A percentile compares a stretch with the other conserved stretches of the same genome.
Evolutionary conservation across 2,329 filamentous ascomycete species (phyloP).

Genomic region (Davidsoniella neocaledoniae): DNA sequence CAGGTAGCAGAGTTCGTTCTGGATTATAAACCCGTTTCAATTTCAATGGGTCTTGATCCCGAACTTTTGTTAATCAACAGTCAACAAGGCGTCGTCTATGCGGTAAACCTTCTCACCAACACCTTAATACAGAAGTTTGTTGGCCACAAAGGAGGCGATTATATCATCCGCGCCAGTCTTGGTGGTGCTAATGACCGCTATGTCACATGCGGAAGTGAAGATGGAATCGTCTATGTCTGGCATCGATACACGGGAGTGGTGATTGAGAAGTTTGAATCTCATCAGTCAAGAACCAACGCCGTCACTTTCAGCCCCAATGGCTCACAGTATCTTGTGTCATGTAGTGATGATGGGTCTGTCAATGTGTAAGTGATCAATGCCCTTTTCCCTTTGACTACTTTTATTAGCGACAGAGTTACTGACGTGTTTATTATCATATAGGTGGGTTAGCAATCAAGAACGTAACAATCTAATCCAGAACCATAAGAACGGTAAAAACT

Average conservation of each 20-base stretch:
- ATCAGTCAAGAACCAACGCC: constrained; percentile 64
- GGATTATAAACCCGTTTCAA: constrained; percentile 54
- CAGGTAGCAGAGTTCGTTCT: constrained; percentile 33
- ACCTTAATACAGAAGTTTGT: constrained; percentile 57
- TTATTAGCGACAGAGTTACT: neutral
- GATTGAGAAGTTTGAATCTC: constrained; percentile 61
- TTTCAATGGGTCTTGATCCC: constrained; percentile 72
- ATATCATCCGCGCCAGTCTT: constrained; percentile 66
- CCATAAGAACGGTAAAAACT: too few relatives aligned
- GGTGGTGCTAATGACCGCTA: constrained; percentile 87
- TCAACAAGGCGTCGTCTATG: constrained; percentile 38
- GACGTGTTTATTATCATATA: neutral
- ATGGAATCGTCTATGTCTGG: constrained; percentile 69
- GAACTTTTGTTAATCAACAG: constrained; percentile 67
- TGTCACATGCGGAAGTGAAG: constrained; percentile 78
- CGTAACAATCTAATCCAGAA: neutral
- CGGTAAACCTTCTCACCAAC: constrained; percentile 61
- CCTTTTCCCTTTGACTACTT: neutral
- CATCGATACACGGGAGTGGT: constrained; percentile 65
- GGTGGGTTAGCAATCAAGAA: neutral
- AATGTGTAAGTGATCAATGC: constrained; percentile 52
- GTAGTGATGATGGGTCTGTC: constrained; percentile 72
- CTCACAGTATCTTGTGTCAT: constrained; percentile 73
- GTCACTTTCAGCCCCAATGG: constrained; percentile 79
- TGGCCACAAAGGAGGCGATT: constrained; percentile 59